Evolutionary conservation across 768 basidiomycete species (phyloP), one percentile per base, ranked within the genome.

Genomic region (Gautieria morchelliformis): DNA sequence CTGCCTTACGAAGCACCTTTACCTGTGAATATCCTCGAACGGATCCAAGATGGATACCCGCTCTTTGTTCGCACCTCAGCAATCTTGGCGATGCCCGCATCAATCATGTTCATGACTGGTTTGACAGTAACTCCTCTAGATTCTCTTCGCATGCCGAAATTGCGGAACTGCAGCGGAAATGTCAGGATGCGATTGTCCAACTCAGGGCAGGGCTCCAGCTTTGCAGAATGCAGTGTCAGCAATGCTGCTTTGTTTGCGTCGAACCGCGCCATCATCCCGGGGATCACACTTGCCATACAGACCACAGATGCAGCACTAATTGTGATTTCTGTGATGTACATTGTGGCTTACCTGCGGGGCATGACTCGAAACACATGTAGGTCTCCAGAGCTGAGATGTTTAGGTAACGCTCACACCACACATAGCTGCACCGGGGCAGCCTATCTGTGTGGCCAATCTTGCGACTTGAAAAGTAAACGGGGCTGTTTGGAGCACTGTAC

Each of bases 301-400:
- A 67, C 20, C 83, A 84, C 60, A 37, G 60, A 3, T 85, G 83
- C 58, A 56, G 56, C 4, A 70, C 72, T 39, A 32, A 53, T 11
- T 83, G 83, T 58, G 69, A 73, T 40, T 80, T 75, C 59, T 66
- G 66, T 37, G 68, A 71, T 6, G 71, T 75, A 5, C 70, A 61
- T 1, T 84, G 82, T 64, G 73, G 75, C 15, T 70, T 77, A 61
- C 70, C 69, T n/a, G 82, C 81, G 30, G 83, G 83, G 0, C 82
- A 84, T 59, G 65, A 74, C 20, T 80, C 79, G 14, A 70, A 68
- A 10, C 82, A 84, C 60, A 72, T 81, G 83, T 82, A 64, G 51
- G 76, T 62, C 11, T 27, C 52, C 32, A n/a, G 49, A 19, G 48
- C 30, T 17, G 22, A 3, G 4, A n/a, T 4, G 32, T 55, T 1